Conservation (phyloP, 352 stramenopile genomes). For the Globisporangium cylindrosporum region DNA sequence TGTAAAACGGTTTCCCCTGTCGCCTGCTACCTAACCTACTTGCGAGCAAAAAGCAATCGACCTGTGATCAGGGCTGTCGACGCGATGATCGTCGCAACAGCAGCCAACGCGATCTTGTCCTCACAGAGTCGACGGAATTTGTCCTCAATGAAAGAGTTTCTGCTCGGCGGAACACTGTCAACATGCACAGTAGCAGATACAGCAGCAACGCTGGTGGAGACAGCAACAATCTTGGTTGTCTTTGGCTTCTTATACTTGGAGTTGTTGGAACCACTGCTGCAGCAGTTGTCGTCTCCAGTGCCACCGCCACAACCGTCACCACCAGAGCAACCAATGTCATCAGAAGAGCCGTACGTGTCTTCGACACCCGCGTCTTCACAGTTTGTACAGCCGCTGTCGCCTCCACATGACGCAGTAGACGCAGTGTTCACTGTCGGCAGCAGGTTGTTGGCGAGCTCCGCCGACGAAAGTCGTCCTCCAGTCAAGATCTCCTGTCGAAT, state of each 20-base stretch:
- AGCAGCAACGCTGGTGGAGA: not conserved
- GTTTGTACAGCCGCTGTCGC: constrained; percentile 20
- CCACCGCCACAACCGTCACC: constrained; percentile 19
- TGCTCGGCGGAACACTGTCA: not conserved
- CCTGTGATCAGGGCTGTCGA: constrained; percentile 48
- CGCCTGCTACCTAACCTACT: constrained; percentile 15
- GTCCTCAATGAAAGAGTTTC: not conserved
- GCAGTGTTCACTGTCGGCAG: constrained; percentile 23
- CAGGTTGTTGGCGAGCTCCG: constrained; percentile 24
- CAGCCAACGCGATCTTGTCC: constrained; percentile 52
- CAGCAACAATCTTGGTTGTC: constrained; percentile 10
- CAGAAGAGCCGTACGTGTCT: constrained; percentile 36
- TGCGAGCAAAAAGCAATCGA: constrained; percentile 43
- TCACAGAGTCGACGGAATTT: constrained; percentile 37
- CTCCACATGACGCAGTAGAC: constrained; percentile 29
- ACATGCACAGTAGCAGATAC: not conserved
- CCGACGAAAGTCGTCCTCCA: constrained; percentile 29
- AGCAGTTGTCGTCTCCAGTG: constrained; percentile 6
- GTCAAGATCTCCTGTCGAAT: constrained; percentile 54
- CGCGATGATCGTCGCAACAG: constrained; percentile 43
- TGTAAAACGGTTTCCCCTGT: not conserved
- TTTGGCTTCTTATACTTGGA: constrained; percentile 35
- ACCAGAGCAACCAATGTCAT: constrained; percentile 20
- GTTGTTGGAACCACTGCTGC: constrained; percentile 3
- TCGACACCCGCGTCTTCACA: constrained; percentile 17